Evolutionary conservation across 139 green algal genomes (phyloP).

Genomic region (Chlorella vulgaris): DNA sequence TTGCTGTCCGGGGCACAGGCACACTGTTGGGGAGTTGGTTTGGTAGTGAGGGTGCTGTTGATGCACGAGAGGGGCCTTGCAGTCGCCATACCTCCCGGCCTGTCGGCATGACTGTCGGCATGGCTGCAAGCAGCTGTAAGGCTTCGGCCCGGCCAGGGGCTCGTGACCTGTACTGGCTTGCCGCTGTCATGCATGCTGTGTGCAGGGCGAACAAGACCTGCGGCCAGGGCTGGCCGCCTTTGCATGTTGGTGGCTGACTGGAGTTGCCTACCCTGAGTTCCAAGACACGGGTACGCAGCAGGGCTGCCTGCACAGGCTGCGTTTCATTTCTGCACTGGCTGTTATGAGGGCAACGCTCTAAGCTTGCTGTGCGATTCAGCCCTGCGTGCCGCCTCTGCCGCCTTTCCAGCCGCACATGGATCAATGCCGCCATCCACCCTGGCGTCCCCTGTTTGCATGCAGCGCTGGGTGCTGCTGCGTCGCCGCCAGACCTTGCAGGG

Average conservation of each 20-base stretch:
- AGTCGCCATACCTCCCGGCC: too few species aligned
- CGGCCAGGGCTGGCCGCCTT: slow-evolving; percentile 14
- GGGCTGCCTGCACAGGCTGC: neutral
- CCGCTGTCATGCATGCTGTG: neutral
- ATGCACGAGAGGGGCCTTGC: too few species aligned
- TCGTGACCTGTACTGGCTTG: too few species aligned
- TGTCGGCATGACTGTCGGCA: too few species aligned
- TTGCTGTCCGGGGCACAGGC: too few species aligned
- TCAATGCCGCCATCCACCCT: neutral
- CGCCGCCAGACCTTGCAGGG: neutral
- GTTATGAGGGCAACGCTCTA: neutral
- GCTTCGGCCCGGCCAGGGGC: too few species aligned
- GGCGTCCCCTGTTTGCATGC: neutral
- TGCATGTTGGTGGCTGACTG: slow-evolving; percentile 13
- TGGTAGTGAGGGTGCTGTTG: too few species aligned
- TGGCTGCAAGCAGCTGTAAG: too few species aligned
- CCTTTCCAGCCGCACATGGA: neutral
- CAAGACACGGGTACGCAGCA: slow-evolving; percentile 8
- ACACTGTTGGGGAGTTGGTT: too few species aligned
- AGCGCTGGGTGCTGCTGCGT: slow-evolving; percentile 1
- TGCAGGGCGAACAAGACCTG: neutral
- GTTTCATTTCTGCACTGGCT: neutral
- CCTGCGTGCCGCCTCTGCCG: neutral
- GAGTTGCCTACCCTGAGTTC: slow-evolving; percentile 22
- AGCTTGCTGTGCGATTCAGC: neutral